A percentile compares a stretch with the other conserved stretches of the same genome.
Evolutionary conservation across 352 stramenopile species (phyloP).

Genomic region (Pythium rishiriense): DNA sequence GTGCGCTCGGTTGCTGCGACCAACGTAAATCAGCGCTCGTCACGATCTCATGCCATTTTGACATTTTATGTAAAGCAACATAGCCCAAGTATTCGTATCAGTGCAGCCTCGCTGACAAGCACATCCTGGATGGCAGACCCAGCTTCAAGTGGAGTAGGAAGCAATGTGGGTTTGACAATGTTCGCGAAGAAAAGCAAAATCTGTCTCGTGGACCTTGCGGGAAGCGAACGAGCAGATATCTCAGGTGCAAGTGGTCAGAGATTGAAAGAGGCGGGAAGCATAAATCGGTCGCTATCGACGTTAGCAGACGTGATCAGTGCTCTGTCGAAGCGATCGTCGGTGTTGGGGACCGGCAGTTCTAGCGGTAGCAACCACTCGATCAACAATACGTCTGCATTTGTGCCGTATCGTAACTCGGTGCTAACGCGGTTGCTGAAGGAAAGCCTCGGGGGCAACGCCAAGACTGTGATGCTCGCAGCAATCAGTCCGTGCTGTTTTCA

Average conservation of each 20-base stretch:
- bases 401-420: constrained; percentile 90
- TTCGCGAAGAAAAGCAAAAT: constrained; percentile 62
- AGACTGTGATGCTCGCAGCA: constrained; percentile 86
- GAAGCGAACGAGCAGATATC: constrained; percentile 62
- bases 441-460: constrained; percentile 76
- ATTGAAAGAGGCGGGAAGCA: constrained; percentile 71
- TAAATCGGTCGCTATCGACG: constrained; percentile 85
- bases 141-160: neutral
- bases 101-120: constrained; percentile 13
- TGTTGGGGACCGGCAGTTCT: neutral
- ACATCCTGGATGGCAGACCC: constrained; percentile 22
- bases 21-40: constrained; percentile 47
- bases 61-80: constrained; percentile 56
- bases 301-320: constrained; percentile 85
- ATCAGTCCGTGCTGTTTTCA: constrained; percentile 83
- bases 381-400: constrained; percentile 41
- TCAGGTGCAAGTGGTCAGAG: constrained; percentile 43
- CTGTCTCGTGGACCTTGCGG: constrained; percentile 71
- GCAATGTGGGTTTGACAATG: neutral
- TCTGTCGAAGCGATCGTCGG: constrained; percentile 40
- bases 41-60: constrained; percentile 66
- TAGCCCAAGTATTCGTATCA: constrained; percentile 11
- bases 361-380: neutral
- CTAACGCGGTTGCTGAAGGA: constrained; percentile 83
- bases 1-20: constrained; percentile 53